Evolutionary conservation across 1,139 yeast genomes (phyloP), one percentile per base, ranked within the genome.

Genomic region (Taphrina sp.): DNA sequence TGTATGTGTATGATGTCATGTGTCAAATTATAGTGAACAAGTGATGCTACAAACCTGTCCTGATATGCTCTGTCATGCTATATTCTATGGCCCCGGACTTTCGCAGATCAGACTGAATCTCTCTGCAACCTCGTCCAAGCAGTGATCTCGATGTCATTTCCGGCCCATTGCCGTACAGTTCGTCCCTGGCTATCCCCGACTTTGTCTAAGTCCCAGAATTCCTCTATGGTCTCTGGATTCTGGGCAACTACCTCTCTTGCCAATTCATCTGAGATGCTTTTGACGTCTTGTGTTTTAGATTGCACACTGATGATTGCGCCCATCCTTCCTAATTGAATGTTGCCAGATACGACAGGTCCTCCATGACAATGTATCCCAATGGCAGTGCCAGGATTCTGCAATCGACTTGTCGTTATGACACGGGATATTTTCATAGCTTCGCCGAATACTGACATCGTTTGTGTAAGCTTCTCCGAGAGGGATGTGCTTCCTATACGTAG

Each of bases 171-270:
- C 10, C 56, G 41, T 5, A 52, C 56, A 17, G 56, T 52, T n/a
- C 49, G 22, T 5, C 26, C 42, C 38, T 52, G 42, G 12, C 23
- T 24, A 14, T 52, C 56, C 14, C 56, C 56, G 10, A 52, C 43
- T 37, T 52, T 52, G 16, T 52, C 43, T 12, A 52, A 35, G 5
- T 36, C 14, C 49, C 52, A 45, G 16, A 56, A 34, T 23, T 56
- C 58, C 26, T 49, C 46, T n/a, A 51, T 33, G 19, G 45, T 26
- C n/a, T 49, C 56, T 4, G 58, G 58, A 20, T 42, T 51, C 10
- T 51, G 56, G n/a, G 56, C 58, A 3, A 56, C 58, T 4, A 56
- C 39, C 24, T 56, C 58, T 14, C 55, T 36, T 19, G 58, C 58
- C 3, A 56, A 28, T 19, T 49, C 46, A 26, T 49, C 37, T 1